Conservation (phyloP, 2,329 filamentous ascomycete species). For the Alternaria conjuncta region DNA sequence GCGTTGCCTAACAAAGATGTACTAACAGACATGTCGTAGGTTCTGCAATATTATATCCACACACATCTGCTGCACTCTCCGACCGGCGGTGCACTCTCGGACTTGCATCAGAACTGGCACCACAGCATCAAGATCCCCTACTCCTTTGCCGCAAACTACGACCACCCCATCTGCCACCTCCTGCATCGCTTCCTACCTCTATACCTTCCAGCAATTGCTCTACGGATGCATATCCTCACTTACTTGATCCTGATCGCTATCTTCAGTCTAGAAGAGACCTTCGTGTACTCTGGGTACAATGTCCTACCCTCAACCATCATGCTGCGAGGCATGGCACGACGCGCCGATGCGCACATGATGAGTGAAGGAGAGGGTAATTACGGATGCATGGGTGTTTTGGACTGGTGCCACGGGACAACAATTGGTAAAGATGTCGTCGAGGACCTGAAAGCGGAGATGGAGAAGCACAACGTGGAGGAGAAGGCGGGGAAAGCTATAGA, state of each 20-base stretch:
- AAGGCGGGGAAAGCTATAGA: conserved; percentile 47
- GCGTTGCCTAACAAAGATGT: conserved; percentile 11
- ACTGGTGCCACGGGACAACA: conserved; percentile 46
- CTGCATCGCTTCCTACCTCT: conserved; percentile 69
- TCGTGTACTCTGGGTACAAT: conserved; percentile 72
- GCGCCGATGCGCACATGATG: conserved; percentile 66
- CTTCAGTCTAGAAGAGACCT: conserved; percentile 69
- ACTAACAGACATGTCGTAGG: conserved; percentile 43
- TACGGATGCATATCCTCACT: conserved; percentile 75
- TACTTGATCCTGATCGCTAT: conserved; percentile 70
- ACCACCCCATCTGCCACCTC: conserved; percentile 71
- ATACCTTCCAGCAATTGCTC: conserved; percentile 68
- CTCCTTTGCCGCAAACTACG: conserved; percentile 68
- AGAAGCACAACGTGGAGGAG: conserved; percentile 61
- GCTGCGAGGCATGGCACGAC: conserved; percentile 62
- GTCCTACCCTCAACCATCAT: conserved; percentile 65
- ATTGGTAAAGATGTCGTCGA: conserved; percentile 64
- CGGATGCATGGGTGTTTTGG: conserved; percentile 65
- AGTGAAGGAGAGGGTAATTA: conserved; percentile 65
- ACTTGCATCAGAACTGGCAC: conserved; percentile 62
- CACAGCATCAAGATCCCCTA: conserved; percentile 65
- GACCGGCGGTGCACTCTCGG: conserved; percentile 32
- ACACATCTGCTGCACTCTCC: conserved; percentile 70
- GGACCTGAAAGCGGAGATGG: conserved; percentile 62
- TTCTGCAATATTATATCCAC: conserved; percentile 76